These are phyloP conservation scores for Dissoconium aciculare DNA, from an alignment of 2,329 filamentous ascomycete genomes.

Conservation along the genomic window DNA sequence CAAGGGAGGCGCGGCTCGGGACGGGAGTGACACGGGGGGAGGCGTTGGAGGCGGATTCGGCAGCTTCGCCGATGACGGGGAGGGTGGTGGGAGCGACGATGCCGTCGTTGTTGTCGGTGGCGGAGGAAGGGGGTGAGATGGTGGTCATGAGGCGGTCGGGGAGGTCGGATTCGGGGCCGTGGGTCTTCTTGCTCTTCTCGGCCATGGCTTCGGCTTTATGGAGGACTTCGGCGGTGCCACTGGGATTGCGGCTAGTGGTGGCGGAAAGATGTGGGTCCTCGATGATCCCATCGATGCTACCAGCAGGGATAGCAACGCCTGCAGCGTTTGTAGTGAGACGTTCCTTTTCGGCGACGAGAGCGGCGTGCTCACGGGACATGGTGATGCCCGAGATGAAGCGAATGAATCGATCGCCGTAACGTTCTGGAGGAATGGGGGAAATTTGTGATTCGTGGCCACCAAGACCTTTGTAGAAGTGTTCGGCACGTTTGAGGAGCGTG, in stretches of 20 bases:
- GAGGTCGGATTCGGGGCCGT: constrained; percentile 38
- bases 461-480: constrained; percentile 94
- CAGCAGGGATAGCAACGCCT: constrained; percentile 6
- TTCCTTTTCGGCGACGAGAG: constrained; percentile 26
- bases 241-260: constrained; percentile 16
- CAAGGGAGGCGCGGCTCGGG: no score
- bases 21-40: no score
- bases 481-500: constrained; percentile 81
- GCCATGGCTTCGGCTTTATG: constrained; percentile 46
- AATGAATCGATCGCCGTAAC: constrained; percentile 87
- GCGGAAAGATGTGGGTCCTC: constrained; percentile 25
- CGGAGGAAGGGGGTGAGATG: constrained; percentile 35
- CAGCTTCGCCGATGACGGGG: constrained; percentile 82
- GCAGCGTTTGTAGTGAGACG: not conserved
- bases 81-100: constrained; percentile 36
- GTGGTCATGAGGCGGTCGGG: constrained; percentile 48
- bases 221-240: constrained; percentile 40
- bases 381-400: constrained; percentile 84
- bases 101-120: not conserved
- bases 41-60: constrained; percentile 47
- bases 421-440: constrained; percentile 75
- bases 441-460: constrained; percentile 73
- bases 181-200: constrained; percentile 40
- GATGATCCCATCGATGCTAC: constrained; percentile 16
- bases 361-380: constrained; percentile 73